phyloP scores from a whole-genome alignment of 1,139 yeast genomes.

The Hemisphaericaspora subhashii region DNA sequence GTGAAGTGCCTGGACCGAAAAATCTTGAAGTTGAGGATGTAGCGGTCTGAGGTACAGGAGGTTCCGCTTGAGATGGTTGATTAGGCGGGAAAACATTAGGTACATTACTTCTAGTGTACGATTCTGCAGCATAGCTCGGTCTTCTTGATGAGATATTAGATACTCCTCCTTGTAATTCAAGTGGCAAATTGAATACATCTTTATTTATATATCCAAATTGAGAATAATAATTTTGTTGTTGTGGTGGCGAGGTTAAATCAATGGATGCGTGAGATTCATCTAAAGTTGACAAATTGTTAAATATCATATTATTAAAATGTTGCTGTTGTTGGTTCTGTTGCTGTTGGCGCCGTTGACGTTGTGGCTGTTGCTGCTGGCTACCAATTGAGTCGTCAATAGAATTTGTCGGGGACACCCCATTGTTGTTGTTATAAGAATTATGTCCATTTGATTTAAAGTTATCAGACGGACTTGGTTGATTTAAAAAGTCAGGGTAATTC shows the following conservation, averaged over 20 bases:
- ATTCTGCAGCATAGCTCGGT: constrained; percentile 66
- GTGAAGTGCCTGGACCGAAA: constrained; percentile 5
- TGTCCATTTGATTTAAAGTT: neutral
- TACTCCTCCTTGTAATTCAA: constrained; percentile 64
- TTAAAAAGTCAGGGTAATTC: constrained; percentile 41
- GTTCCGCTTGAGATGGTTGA: constrained; percentile 9
- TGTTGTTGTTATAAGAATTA: constrained; percentile 6
- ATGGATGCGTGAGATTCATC: constrained; percentile 15
- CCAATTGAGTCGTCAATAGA: constrained; percentile 9
- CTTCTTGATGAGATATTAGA: constrained; percentile 61
- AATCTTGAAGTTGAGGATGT: neutral
- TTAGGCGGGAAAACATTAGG: constrained; percentile 10
- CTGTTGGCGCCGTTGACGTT: neutral
- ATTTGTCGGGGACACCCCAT: constrained; percentile 15
- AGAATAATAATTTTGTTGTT: constrained; percentile 4
- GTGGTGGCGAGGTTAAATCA: constrained; percentile 7
- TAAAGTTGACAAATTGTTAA: constrained; percentile 29
- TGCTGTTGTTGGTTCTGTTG: constrained; percentile 7
- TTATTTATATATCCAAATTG: constrained; percentile 7
- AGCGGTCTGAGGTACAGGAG: neutral
- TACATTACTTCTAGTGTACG: constrained; percentile 40
- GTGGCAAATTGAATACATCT: constrained; percentile 49
- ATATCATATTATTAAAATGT: constrained; percentile 29
- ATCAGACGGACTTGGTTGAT: constrained; percentile 3
- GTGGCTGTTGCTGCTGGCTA: constrained; percentile 1